These are phyloP conservation scores for Colletotrichum sp. DNA, from an alignment of 2,329 filamentous ascomycete genomes.

Conservation along the genomic window DNA sequence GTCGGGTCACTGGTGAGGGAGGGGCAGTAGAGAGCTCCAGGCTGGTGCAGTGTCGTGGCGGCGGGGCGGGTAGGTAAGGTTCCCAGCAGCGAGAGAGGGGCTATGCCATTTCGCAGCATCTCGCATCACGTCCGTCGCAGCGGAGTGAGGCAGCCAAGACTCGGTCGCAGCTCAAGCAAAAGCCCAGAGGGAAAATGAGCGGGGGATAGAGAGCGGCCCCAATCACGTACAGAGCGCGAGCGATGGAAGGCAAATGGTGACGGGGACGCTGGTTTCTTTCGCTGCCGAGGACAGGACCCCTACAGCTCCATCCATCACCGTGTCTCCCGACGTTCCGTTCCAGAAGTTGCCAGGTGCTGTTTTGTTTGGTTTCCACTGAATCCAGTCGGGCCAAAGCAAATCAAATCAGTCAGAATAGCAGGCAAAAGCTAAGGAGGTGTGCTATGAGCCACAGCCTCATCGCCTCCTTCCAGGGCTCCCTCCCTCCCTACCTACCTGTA, in stretches of 20 bases:
- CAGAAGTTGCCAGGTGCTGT: not conserved
- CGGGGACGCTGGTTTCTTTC: not conserved
- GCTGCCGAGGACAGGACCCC: not conserved
- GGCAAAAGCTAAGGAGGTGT: not conserved
- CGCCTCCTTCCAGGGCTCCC: not conserved
- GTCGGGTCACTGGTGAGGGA: not conserved
- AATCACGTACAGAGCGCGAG: not conserved
- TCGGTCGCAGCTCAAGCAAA: not conserved
- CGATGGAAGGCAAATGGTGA: not conserved
- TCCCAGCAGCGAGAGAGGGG: constrained; percentile 8
- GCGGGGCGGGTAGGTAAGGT: not conserved
- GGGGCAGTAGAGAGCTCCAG: constrained; percentile 2
- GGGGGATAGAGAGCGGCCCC: not conserved
- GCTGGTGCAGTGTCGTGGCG: not conserved
- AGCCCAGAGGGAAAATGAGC: not conserved
- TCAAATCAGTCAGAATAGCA: not conserved
- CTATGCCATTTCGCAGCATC: constrained; percentile 1
- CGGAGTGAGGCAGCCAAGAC: not conserved
- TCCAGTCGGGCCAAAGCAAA: not conserved
- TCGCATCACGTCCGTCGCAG: not conserved
- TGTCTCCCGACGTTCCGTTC: not conserved
- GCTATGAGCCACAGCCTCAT: not conserved
- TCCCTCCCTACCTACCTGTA: not conserved
- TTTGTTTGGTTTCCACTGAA: not conserved
- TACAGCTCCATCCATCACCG: not conserved